Conservation (phyloP, 345 rosid species). For the Carallia brachiata region DNA sequence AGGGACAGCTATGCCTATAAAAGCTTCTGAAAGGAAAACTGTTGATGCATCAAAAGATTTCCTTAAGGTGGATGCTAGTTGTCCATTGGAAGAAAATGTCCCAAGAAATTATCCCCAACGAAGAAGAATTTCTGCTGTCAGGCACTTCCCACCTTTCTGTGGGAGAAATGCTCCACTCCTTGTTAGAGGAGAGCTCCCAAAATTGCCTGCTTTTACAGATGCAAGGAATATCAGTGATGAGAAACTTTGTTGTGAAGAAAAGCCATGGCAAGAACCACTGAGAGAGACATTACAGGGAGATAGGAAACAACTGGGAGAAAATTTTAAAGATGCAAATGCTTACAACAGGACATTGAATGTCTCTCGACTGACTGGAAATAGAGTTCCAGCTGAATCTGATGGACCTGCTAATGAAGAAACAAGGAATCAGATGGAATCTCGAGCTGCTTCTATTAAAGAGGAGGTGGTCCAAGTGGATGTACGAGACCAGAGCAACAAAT, state of each 20-base stretch:
- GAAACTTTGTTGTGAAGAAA: slow-evolving; percentile 19
- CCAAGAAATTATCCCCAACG: slow-evolving; percentile 36
- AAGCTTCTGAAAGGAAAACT: slow-evolving; percentile 8
- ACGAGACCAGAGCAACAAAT: slow-evolving; percentile 13
- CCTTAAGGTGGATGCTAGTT: slow-evolving; percentile 11
- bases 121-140: slow-evolving; percentile 45
- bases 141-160: slow-evolving; percentile 54
- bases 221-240: slow-evolving; percentile 18
- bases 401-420: slow-evolving; percentile 9
- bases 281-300: slow-evolving; percentile 9
- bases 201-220: slow-evolving; percentile 12
- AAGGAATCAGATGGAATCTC: slow-evolving; percentile 19
- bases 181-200: slow-evolving; percentile 12
- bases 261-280: neutral
- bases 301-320: slow-evolving; percentile 22
- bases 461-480: slow-evolving; percentile 12
- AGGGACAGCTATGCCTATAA: slow-evolving; percentile 8
- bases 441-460: slow-evolving; percentile 17
- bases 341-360: slow-evolving; percentile 3
- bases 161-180: slow-evolving; percentile 40
- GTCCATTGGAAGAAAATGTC: slow-evolving; percentile 12
- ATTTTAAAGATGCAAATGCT: slow-evolving; percentile 5
- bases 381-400: slow-evolving; percentile 22
- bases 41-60: slow-evolving; percentile 14
- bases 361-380: neutral